Base-by-base conservation (phyloP, 2,329 filamentous ascomycete species). In the Paraphaeosphaeria sporulosa region DNA sequence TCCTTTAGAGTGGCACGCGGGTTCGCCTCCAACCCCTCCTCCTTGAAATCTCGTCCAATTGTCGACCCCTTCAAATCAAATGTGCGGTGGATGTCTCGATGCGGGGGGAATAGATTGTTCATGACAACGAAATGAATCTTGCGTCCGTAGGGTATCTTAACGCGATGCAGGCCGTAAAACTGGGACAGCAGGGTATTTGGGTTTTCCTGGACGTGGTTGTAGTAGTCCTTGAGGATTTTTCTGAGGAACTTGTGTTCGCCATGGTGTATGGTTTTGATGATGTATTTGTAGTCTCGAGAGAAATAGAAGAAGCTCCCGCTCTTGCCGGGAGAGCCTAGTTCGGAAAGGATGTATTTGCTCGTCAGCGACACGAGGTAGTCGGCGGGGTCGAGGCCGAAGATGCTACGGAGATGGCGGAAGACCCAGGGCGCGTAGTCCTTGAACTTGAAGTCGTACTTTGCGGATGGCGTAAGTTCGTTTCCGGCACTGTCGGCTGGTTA, bases 351-450 rank as follows among this genome's bases (percentile, higher is more conserved):
- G 79, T 99, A 99, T 81, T 99, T 99, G 79, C 94, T 95, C 15
- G 95, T 98, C 72, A 99, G 82, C 8, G 95, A 99, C 89, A 99
- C 96, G 62, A 99, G 88, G 76, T 99, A 99, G 79, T 99, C 95
- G 68, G 94, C 95, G 23, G 95, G 95, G 75, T 99, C 95, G 57
- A 98, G 87, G 70, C 90, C 89, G 82, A 99, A 99, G 64, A 90
- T 90, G 51, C 88, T 84, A 67, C 95, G 91, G 46, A 99, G 85
- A 79, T 93, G 92, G 72, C 95, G 92, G 80, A 99, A 99, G 60
- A 99, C 95, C 94, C 94, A 98, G 59, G 95, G 95, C n/a, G 94
- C 94, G 79, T 99, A 99, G 81, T 99, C 95, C 82, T 99, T 99
- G 85, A 99, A 99, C 80, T 99, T 99, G 88, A 99, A 99, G 82